These are phyloP conservation scores for Datisca glomerata DNA, from an alignment of 306 rosid genomes.

Conservation along the genomic window DNA sequence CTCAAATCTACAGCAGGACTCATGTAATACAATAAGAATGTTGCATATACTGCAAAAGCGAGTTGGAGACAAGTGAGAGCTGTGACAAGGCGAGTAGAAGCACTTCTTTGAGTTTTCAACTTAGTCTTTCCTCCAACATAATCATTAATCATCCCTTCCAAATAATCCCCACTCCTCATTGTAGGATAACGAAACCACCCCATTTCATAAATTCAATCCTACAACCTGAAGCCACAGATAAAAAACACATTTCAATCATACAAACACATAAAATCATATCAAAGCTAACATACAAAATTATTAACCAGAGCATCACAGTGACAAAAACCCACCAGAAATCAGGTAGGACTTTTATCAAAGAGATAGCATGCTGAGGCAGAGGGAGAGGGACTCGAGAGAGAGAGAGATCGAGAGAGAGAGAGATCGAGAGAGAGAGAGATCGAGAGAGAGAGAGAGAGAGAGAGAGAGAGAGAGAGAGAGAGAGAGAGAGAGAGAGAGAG, in stretches of 20 bases:
- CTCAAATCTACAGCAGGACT: constrained; percentile 69
- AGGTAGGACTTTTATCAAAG: no score
- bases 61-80: constrained; percentile 78
- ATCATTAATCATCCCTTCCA: constrained; percentile 87
- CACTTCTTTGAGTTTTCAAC: constrained; percentile 30
- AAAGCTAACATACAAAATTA: background rate
- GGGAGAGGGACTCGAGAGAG: no score
- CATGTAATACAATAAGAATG: constrained; percentile 78
- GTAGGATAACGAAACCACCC: constrained; percentile 32
- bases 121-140: constrained; percentile 54
- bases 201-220: constrained; percentile 18
- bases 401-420: no score
- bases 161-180: constrained; percentile 39
- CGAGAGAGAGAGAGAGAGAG: no score
- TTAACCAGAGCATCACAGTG: background rate
- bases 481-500: constrained; percentile 1
- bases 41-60: constrained; percentile 79
- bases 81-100: constrained; percentile 45
- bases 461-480: no score
- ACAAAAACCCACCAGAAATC: no score
- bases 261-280: background rate
- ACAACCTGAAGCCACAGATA: constrained; percentile 24
- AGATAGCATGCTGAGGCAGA: no score
- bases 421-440: no score
- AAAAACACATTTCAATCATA: background rate